Evolutionary conservation across 345 rosid genomes (phyloP).

Genomic region (Salix arbutifolia): DNA sequence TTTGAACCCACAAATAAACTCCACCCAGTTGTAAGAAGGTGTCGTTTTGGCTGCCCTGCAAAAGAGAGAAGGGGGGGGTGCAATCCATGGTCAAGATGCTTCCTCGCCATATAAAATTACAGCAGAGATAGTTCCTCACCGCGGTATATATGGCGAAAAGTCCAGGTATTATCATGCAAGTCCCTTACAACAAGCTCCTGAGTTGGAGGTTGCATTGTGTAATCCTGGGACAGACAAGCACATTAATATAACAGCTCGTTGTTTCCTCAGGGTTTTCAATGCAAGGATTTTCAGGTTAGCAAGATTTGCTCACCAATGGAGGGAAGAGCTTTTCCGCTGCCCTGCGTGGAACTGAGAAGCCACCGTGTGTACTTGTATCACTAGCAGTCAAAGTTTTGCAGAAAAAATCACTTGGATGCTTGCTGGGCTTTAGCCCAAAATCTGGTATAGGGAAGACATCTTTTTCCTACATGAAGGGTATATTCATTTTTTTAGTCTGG

Average conservation of each 20-base stretch:
- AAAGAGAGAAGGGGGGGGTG: constrained; percentile 6
- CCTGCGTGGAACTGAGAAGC: constrained; percentile 96
- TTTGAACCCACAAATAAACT: constrained; percentile 94
- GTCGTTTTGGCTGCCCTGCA: constrained; percentile 98
- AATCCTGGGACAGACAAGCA: constrained; percentile 51
- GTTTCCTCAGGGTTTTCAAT: background rate
- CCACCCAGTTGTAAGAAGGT: constrained; percentile 98
- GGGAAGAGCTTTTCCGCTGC: constrained; percentile 99
- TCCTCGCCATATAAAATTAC: background rate
- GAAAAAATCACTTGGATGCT: constrained; percentile 91
- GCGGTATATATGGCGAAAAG: constrained; percentile 93
- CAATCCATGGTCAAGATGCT: background rate
- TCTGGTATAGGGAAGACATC: constrained; percentile 86
- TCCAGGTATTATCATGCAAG: constrained; percentile 90
- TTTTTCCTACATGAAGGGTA: constrained; percentile 51
- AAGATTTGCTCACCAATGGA: constrained; percentile 54
- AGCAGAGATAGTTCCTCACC: constrained; percentile 40
- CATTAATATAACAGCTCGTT: background rate
- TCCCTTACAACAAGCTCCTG: constrained; percentile 97
- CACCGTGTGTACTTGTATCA: constrained; percentile 99
- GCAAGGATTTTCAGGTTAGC: background rate
- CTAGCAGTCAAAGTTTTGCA: constrained; percentile 96
- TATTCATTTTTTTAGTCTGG: background rate
- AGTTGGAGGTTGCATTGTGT: constrained; percentile 85
- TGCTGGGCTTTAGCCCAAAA: constrained; percentile 75